These are phyloP conservation scores for Talaromyces trachyspermus DNA, from an alignment of 495 filamentous ascomycete species.

Conservation along the genomic window DNA sequence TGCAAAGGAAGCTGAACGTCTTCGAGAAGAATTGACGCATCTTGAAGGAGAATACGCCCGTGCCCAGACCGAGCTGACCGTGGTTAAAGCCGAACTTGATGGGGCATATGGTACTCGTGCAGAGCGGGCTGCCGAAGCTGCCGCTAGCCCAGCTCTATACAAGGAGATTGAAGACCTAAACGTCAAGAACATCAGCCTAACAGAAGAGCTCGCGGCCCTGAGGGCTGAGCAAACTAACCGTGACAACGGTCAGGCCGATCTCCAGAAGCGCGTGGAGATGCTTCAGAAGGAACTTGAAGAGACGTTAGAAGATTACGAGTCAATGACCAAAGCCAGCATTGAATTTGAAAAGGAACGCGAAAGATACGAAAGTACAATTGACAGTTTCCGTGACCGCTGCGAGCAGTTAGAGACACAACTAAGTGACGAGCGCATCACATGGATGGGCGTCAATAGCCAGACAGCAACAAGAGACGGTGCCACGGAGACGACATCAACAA, in stretches of 20 bases:
- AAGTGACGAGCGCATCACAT: slow-evolving; percentile 63
- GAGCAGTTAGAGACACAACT: slow-evolving; percentile 61
- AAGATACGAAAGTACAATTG: slow-evolving; percentile 65
- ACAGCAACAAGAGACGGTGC: slow-evolving; percentile 35
- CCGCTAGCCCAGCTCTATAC: slow-evolving; percentile 56
- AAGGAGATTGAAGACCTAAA: slow-evolving; percentile 60
- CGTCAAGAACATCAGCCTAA: slow-evolving; percentile 48
- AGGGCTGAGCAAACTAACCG: slow-evolving; percentile 30
- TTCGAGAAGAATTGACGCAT: slow-evolving; percentile 56
- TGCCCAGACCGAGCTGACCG: slow-evolving; percentile 81
- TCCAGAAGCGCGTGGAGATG: slow-evolving; percentile 49
- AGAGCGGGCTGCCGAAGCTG: slow-evolving; percentile 69
- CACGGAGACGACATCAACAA: slow-evolving; percentile 57
- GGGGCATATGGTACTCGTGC: slow-evolving; percentile 78
- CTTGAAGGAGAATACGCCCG: slow-evolving; percentile 78
- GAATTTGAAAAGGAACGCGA: slow-evolving; percentile 81
- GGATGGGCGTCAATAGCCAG: slow-evolving; percentile 57
- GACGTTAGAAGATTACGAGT: slow-evolving; percentile 79
- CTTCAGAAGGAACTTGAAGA: slow-evolving; percentile 75
- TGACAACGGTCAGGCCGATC: slow-evolving; percentile 29
- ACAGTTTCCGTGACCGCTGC: slow-evolving; percentile 59
- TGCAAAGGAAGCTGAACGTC: slow-evolving; percentile 45
- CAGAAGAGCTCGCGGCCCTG: slow-evolving; percentile 50
- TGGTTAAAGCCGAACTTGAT: slow-evolving; percentile 91
- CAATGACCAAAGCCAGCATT: slow-evolving; percentile 77